A percentile compares a stretch with the other conserved stretches of the same genome.
phyloP scores from a whole-genome alignment of 2,329 filamentous ascomycete genomes.

The Neonectria ditissima region DNA sequence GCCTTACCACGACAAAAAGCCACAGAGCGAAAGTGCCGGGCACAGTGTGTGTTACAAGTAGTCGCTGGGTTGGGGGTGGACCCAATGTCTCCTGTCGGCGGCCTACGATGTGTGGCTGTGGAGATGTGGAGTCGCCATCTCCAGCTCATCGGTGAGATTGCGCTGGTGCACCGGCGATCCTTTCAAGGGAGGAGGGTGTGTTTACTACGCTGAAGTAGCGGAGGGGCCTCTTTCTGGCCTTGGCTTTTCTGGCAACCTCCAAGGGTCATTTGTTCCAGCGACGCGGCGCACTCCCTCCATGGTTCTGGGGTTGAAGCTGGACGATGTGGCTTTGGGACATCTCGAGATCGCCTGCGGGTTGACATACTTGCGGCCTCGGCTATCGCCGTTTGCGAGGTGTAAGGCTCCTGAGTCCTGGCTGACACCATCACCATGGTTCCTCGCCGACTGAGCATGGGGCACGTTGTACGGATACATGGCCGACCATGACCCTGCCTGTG shows the following conservation, averaged over 20 bases:
- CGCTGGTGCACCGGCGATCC: conserved; percentile 39
- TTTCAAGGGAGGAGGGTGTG: conserved; percentile 31
- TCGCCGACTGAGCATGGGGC: not conserved
- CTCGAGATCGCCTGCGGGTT: conserved; percentile 14
- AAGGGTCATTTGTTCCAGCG: conserved; percentile 41
- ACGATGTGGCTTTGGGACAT: conserved; percentile 30
- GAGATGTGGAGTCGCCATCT: conserved; percentile 39
- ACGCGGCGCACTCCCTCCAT: conserved; percentile 35
- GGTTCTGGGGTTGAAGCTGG: conserved; percentile 35
- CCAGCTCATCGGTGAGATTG: conserved; percentile 43
- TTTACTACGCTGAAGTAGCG: conserved; percentile 2
- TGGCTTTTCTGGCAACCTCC: not conserved
- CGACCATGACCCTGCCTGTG: not conserved
- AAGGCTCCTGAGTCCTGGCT: not conserved
- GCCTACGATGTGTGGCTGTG: conserved; percentile 15
- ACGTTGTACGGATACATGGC: not conserved
- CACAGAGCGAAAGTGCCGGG: not conserved
- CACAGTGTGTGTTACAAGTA: not conserved
- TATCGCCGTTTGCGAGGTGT: conserved; percentile 12
- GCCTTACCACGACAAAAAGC: not conserved
- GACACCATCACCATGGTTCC: not conserved
- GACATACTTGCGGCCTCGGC: conserved; percentile 32
- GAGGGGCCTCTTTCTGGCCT: conserved; percentile 33
- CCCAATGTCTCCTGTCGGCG: conserved; percentile 5
- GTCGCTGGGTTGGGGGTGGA: conserved; percentile 27